phyloP scores from a whole-genome alignment of 1,284 basidiomycete species.

The Leccinum huronense region DNA sequence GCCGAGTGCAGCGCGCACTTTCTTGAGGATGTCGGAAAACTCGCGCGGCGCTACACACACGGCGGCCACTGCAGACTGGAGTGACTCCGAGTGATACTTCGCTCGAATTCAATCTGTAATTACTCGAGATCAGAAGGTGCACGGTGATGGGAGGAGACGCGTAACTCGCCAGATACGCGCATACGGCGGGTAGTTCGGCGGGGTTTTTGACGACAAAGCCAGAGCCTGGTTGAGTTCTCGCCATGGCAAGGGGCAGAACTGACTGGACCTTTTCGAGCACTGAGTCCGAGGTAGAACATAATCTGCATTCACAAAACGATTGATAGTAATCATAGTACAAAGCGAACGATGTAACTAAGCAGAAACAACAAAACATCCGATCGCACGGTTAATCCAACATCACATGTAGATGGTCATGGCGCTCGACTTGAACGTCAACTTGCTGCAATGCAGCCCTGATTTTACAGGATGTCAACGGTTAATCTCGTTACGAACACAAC shows the following conservation, averaged over 20 bases:
- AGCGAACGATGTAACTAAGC: too few species aligned
- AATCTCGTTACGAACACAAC: too few species aligned
- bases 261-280: background rate
- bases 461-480: too few species aligned
- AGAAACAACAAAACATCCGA: too few species aligned
- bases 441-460: too few species aligned
- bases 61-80: conserved; percentile 25
- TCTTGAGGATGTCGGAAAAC: conserved; percentile 28
- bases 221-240: conserved; percentile 30
- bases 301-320: background rate
- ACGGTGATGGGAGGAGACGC: background rate
- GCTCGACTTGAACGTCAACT: too few species aligned
- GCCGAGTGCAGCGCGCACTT: conserved; percentile 22
- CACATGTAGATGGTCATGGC: too few species aligned
- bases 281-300: background rate
- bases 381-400: too few species aligned
- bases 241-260: conserved; percentile 24
- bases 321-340: too few species aligned
- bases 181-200: conserved; percentile 28
- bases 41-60: conserved; percentile 25
- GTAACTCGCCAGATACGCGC: conserved; percentile 33
- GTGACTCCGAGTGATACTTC: conserved; percentile 24
- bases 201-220: conserved; percentile 29
- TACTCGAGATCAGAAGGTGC: background rate
- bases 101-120: conserved; percentile 20